A percentile compares a stretch with the other conserved stretches of the same genome.
Evolutionary conservation across 2,329 filamentous ascomycete species (phyloP).

Genomic region (Tolypocladium nubicola): DNA sequence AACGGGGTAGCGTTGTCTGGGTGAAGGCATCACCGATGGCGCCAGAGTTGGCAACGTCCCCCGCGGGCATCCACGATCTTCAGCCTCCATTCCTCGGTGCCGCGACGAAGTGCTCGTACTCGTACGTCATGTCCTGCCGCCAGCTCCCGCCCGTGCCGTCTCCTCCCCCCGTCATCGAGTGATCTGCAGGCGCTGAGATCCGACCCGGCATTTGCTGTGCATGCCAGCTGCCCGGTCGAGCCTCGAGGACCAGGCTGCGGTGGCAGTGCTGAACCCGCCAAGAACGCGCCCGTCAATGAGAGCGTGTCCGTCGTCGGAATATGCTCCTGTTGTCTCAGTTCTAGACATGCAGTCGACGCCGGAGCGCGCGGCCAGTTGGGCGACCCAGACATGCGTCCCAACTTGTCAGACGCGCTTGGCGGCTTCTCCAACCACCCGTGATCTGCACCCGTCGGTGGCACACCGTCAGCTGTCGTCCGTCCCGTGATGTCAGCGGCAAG

Average conservation of each 20-base stretch:
- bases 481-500: not conserved
- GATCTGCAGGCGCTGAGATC: not conserved
- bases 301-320: not conserved
- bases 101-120: not conserved
- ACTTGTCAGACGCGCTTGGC: not conserved
- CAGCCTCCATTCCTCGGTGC: not conserved
- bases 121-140: not conserved
- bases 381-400: not conserved
- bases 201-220: not conserved
- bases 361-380: not conserved
- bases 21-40: not conserved
- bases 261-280: not conserved
- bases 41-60: not conserved
- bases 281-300: not conserved
- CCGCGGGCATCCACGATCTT: not conserved
- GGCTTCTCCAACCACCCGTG: not conserved
- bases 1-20: not conserved
- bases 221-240: not conserved
- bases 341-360: not conserved
- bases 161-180: not conserved
- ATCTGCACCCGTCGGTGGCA: not conserved
- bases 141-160: not conserved
- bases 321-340: not conserved
- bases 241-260: not conserved
- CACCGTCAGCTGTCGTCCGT: not conserved